These are phyloP conservation scores for Conticribra guillardii DNA, from an alignment of 108 stramenopile genomes.

Conservation along the genomic window DNA sequence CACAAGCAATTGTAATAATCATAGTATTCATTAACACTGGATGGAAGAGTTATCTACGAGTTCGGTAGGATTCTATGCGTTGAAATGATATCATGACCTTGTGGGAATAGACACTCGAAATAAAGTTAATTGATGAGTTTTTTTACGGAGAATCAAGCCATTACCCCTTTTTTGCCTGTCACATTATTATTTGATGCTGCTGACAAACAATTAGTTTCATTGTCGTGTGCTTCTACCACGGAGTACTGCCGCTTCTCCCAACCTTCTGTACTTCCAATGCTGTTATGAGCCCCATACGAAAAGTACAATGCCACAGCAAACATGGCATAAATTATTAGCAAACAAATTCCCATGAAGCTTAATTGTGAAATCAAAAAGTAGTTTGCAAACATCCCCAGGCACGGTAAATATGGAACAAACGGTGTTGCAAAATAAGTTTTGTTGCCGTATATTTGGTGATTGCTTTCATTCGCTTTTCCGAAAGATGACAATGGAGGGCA, in stretches of 20 bases:
- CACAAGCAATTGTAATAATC: too few relatives aligned
- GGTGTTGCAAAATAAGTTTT: conserved; percentile 69
- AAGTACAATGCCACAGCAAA: conserved; percentile 59
- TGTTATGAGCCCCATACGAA: conserved; percentile 46
- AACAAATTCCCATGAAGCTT: conserved; percentile 56
- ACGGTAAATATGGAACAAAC: conserved; percentile 46
- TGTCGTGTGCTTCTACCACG: conserved; percentile 21
- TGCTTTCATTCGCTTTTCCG: conserved; percentile 21
- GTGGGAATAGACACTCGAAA: too few relatives aligned
- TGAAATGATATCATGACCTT: too few relatives aligned
- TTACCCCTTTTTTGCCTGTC: too few relatives aligned
- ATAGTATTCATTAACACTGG: too few relatives aligned
- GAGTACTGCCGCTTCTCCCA: conserved; percentile 27
- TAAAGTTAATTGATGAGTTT: too few relatives aligned
- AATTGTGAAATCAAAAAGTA: conserved; percentile 88
- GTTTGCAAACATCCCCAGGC: conserved; percentile 81
- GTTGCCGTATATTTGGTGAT: conserved; percentile 9
- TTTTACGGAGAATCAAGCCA: too few relatives aligned
- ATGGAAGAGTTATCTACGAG: too few relatives aligned
- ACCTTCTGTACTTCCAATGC: conserved; percentile 28
- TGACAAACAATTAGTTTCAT: conserved; percentile 10
- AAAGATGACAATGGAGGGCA: conserved; percentile 35
- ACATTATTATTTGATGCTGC: too few relatives aligned
- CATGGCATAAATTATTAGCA: conserved; percentile 61
- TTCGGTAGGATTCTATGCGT: too few relatives aligned